These are phyloP conservation scores for Physcomitrellopsis africana DNA, from an alignment of 225 moss, liverwort and hornwort genomes.

Conservation along the genomic window DNA sequence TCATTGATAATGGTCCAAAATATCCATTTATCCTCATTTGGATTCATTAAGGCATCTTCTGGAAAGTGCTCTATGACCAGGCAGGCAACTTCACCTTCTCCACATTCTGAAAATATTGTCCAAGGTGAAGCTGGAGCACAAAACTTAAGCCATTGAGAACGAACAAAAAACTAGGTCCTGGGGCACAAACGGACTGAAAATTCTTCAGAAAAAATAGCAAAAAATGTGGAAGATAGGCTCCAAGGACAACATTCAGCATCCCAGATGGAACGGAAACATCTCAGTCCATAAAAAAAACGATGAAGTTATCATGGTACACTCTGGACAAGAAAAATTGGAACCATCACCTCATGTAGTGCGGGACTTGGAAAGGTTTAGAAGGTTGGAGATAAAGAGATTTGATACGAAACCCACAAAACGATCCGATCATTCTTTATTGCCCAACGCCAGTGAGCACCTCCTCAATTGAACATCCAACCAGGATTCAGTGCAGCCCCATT, in stretches of 20 bases:
- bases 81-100: too few species aligned
- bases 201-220: background rate
- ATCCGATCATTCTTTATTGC: background rate
- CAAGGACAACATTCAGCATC: constrained; percentile 3
- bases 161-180: too few species aligned
- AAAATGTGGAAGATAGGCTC: background rate
- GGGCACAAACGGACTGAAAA: background rate
- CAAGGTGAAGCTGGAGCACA: too few species aligned
- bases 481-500: constrained; percentile 63
- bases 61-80: too few species aligned
- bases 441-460: constrained; percentile 4
- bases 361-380: constrained; percentile 33
- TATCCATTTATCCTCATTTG: too few species aligned
- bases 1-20: too few species aligned
- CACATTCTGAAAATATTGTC: too few species aligned
- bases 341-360: constrained; percentile 30
- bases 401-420: constrained; percentile 29
- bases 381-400: constrained; percentile 21
- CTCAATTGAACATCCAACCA: constrained; percentile 50
- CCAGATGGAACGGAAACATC: constrained; percentile 25
- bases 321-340: constrained; percentile 52
- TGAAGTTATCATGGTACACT: constrained; percentile 67
- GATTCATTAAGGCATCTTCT: too few species aligned
- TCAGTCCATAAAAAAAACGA: constrained; percentile 35
- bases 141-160: too few species aligned